Evolutionary conservation across 2,329 filamentous ascomycete species (phyloP), one percentile per base, ranked within the genome.

Genomic region (Trichoderma sp.): DNA sequence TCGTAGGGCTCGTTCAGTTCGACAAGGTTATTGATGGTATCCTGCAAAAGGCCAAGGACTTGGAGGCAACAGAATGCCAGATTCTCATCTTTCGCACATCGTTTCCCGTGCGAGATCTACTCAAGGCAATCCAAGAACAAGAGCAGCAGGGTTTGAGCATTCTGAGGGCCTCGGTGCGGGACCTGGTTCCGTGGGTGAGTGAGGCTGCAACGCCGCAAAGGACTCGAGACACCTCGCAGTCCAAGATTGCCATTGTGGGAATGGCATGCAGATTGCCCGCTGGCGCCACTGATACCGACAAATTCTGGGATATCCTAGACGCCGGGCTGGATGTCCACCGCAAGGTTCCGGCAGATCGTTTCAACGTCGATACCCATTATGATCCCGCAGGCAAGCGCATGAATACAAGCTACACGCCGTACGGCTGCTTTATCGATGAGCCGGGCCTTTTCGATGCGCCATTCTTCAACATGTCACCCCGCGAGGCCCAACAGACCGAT

Each of bases 401-500:
- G 76, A 92, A 92, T 78, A 91, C 90, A 60, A 89, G 86, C 33
- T 86, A 89, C 72, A 90, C 90, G 1, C 89, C 88, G 14, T 92
- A 87, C 71, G 91, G 91, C 8, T 92, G 90, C 79, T 94, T 81
- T 72, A 79, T 93, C 67, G 86, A 92, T 43, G 84, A 92, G 63
- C 91, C 91, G 0, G 91, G 90, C 57, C 81, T 90, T 13, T 94
- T 95, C 73, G 92, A 95, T 74, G 87, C 91, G 1, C 83, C 87
- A 0, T 94, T 95, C 82, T 95, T 95, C 85, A 92, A 92, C 78
- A 94, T 95, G 85, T 94, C 91, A 43, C 91, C 92, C 1, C 86
- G 90, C 70, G 92, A 95, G 79, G 92, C 92, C 13, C 85, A 87
- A 58, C 89, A 92, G 73, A 91, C 88, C 0, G 92, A 95, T 77